Conservation (phyloP, 306 rosid species). For the Echinosophora koreensis region DNA sequence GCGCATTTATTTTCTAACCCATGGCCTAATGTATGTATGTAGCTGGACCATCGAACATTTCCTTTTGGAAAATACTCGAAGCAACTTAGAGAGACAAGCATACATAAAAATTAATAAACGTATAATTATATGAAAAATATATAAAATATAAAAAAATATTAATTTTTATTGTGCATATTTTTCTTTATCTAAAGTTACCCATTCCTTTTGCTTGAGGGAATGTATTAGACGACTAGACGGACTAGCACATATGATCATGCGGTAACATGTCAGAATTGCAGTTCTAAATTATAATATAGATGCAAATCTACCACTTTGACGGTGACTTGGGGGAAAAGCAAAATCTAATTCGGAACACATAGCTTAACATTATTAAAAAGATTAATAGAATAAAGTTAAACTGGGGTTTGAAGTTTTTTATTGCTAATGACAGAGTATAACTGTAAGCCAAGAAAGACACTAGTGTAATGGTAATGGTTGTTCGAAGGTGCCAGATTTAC, state of each 20-base stretch:
- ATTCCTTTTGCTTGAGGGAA: neutral
- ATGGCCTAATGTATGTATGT: neutral
- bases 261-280: slow-evolving; percentile 7
- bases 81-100: no score
- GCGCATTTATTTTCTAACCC: neutral
- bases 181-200: neutral
- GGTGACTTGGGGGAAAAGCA: slow-evolving; percentile 32
- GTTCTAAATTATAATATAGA: neutral
- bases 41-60: neutral
- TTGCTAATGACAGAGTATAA: slow-evolving; percentile 37
- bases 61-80: no score
- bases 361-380: neutral
- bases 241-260: neutral
- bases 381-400: slow-evolving; percentile 21
- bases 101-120: no score
- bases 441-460: slow-evolving; percentile 51
- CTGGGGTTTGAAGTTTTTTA: slow-evolving; percentile 16
- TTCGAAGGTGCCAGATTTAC: slow-evolving; percentile 45
- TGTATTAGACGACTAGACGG: neutral
- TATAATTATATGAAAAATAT: no score
- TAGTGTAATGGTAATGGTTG: slow-evolving; percentile 27
- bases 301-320: slow-evolving; percentile 4
- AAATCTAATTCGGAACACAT: slow-evolving; percentile 40
- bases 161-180: neutral
- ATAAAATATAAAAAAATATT: neutral